phyloP scores from a whole-genome alignment of 345 rosid genomes.

The Sisymbrium irio region DNA sequence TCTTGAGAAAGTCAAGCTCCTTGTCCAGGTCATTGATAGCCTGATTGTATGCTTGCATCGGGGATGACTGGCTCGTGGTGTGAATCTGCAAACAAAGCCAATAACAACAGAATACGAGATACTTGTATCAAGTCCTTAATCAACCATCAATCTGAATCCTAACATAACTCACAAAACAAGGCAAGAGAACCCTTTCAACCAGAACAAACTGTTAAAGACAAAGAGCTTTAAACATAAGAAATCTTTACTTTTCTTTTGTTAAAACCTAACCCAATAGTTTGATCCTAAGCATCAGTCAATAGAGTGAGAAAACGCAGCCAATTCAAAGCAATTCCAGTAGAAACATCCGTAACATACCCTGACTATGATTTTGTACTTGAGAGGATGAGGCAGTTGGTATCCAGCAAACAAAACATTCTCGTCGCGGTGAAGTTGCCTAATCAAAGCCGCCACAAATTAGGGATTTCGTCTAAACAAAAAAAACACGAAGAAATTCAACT shows the following conservation, averaged over 20 bases:
- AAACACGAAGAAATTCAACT: neutral
- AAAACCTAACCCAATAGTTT: neutral
- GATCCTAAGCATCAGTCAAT: neutral
- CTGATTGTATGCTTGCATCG: constrained; percentile 96
- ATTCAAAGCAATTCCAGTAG: neutral
- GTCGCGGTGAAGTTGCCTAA: constrained; percentile 91
- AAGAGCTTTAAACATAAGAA: neutral
- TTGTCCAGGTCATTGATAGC: constrained; percentile 91
- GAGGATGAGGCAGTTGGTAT: constrained; percentile 94
- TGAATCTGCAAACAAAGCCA: constrained; percentile 57
- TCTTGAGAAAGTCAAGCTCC: constrained; percentile 79
- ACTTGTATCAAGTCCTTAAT: neutral
- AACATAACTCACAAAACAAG: neutral
- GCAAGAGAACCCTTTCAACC: neutral
- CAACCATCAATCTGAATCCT: neutral
- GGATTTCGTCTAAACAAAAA: neutral
- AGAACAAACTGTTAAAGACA: neutral
- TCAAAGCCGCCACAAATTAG: neutral
- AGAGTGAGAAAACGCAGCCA: neutral
- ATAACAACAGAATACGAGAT: neutral
- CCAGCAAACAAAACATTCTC: constrained; percentile 94
- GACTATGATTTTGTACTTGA: constrained; percentile 81
- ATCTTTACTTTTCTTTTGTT: neutral
- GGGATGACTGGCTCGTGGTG: constrained; percentile 91
- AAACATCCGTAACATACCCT: constrained; percentile 47